Base-by-base conservation (phyloP, 345 rosid genomes). In the Carallia brachiata region DNA sequence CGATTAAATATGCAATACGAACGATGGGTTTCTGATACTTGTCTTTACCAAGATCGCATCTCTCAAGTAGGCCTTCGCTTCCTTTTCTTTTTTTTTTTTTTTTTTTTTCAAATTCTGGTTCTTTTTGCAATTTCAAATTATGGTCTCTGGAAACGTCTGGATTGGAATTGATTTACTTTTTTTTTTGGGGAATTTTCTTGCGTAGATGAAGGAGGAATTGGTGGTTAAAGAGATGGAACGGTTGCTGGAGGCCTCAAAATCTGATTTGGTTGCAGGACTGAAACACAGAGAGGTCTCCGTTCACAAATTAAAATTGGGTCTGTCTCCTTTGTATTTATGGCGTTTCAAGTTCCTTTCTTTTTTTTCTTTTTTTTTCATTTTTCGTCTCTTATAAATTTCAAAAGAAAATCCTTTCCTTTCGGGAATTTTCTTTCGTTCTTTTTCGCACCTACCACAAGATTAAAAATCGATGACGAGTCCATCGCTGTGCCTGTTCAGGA, bases 271-370 rank as follows among this genome's bases (percentile, higher is more conserved):
- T 71, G 19, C 79, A 31, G 91, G 88, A 12, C 78, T 84, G 74
- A 90, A 83, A 81, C 83, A 80, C n/a, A 85, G 73, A 60, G 88
- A 87, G 73, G 67, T 75, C 70, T 82, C 73, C 83, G 44, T 89
- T 61, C 76, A 74, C 69, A 80, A 78, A 73, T 59, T 82, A 60
- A 89, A 85, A 73, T 75, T 87, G 37, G 87, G 98, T 82, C 9
- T 50, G 87, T 72, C 9, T 4, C 30, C 69, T 15, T 71, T 75
- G 2, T 60, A 32, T 16, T 13, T 65, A 5, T 17, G 23, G 50
- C 50, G 50, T 44, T 36, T 39, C 47, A 2, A 7, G 30, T 36
- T 40, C 16, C 15, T 16, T 16, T 47, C 30, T 54, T 54, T 54
- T 0, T 23, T 19, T 52, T 18, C 0, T 13, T 52, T 2, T 52